Conservation (phyloP, 768 basidiomycete species). For the Zangia roseola region DNA sequence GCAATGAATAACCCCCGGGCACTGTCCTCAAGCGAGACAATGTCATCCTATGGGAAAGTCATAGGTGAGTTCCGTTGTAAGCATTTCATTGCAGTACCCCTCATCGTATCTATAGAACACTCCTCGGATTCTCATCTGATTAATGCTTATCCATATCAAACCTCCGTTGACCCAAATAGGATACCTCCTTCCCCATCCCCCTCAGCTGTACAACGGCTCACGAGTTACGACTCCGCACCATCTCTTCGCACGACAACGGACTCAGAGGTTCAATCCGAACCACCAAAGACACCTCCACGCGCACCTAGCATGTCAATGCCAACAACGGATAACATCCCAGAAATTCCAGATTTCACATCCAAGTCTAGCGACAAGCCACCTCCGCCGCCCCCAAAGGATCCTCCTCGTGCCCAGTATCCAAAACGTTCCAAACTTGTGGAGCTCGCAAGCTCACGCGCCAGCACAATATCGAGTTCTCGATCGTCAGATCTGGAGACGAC, state of each 20-base stretch:
- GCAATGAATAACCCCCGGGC: conserved; percentile 42
- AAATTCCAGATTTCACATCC: conserved; percentile 53
- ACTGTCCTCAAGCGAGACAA: conserved; percentile 32
- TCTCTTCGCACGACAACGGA: conserved; percentile 48
- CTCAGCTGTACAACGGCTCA: conserved; percentile 63
- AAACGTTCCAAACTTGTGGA: conserved; percentile 68
- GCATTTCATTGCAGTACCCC: not conserved
- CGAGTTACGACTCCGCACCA: conserved; percentile 56
- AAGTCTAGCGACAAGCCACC: conserved; percentile 40
- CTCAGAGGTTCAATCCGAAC: conserved; percentile 30
- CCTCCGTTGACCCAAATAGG: conserved; percentile 48
- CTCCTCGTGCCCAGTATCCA: conserved; percentile 20
- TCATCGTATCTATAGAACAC: conserved; percentile 19
- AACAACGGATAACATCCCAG: conserved; percentile 49
- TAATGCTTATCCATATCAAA: conserved; percentile 8
- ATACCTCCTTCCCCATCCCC: conserved; percentile 65
- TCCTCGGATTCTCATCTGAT: conserved; percentile 4
- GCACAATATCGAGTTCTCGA: conserved; percentile 49
- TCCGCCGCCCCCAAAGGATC: conserved; percentile 20
- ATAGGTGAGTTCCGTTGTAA: conserved; percentile 45
- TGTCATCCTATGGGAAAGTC: conserved; percentile 63
- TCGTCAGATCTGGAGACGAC: conserved; percentile 54
- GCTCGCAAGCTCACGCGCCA: conserved; percentile 64
- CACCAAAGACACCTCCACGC: conserved; percentile 37
- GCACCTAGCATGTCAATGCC: conserved; percentile 45